A percentile compares a stretch with the other conserved stretches of the same genome.
phyloP scores from a whole-genome alignment of 2,329 filamentous ascomycete genomes.

The Dothiorella sarmentorum region DNA sequence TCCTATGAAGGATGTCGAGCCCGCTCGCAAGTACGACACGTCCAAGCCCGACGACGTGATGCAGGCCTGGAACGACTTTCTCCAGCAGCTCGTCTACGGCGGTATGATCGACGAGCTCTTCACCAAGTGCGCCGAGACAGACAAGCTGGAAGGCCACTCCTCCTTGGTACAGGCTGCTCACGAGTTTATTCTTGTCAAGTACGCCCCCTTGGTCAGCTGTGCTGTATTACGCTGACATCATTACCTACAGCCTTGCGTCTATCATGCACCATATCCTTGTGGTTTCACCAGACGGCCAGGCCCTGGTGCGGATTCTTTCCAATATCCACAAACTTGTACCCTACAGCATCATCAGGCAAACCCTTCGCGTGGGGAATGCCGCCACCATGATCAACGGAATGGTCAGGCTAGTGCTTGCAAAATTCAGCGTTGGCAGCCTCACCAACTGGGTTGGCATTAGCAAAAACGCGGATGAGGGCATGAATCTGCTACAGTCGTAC shows the following conservation, averaged over 20 bases:
- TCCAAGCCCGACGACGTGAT: conserved; percentile 58
- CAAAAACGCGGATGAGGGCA: conserved; percentile 68
- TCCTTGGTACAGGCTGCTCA: conserved; percentile 60
- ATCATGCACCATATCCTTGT: conserved; percentile 72
- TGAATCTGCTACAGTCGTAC: conserved; percentile 70
- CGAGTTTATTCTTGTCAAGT: conserved; percentile 70
- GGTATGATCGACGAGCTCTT: conserved; percentile 64
- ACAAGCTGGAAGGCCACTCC: conserved; percentile 62
- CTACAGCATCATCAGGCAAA: conserved; percentile 69
- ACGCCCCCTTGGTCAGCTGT: conserved; percentile 30
- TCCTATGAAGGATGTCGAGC: conserved; percentile 35
- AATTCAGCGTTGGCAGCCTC: conserved; percentile 68
- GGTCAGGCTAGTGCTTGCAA: conserved; percentile 70
- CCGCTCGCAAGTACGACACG: conserved; percentile 52
- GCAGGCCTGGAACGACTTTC: conserved; percentile 63
- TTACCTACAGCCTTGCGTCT: conserved; percentile 65
- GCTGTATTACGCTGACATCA: not conserved
- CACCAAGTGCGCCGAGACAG: conserved; percentile 56
- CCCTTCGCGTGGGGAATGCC: conserved; percentile 71
- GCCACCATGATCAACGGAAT: conserved; percentile 78
- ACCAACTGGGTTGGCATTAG: conserved; percentile 79
- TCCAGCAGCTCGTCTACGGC: conserved; percentile 66
- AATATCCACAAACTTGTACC: conserved; percentile 69
- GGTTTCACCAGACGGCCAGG: conserved; percentile 70
- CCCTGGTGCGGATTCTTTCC: conserved; percentile 66